Base-by-base conservation (phyloP, 306 rosid genomes). In the Carpinus viminea region DNA sequence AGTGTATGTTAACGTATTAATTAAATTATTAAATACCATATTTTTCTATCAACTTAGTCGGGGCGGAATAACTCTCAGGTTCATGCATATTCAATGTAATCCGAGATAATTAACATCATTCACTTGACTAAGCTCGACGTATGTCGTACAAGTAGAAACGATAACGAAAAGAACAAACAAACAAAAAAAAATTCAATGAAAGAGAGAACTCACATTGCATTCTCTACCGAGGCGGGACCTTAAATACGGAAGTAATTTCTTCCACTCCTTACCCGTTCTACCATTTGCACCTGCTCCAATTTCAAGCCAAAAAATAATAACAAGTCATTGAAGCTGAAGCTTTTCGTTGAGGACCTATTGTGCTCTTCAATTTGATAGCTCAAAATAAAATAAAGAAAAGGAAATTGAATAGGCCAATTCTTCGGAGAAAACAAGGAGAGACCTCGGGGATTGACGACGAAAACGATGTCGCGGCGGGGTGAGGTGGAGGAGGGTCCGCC, bases 361-460 rank as follows among this genome's bases (percentile, higher is more conserved):
- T 66, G 78, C 73, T 72, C 85, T 74, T 70, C 60, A 59, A 59
- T 59, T 20, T 21, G n/a, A 55, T 7, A 0, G 20, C 21, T n/a
- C 26, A 18, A 55, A 50, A 10, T 12, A 3, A 9, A 55, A 55
- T 17, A n/a, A 12, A 3, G 26, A 18, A 17, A 53, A 53, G 8
- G 60, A 1, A 55, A 7, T 7, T 3, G 24, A 9, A 34, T 11
- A 59, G 24, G 34, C 0, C 61, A 46, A 16, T 45, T 10, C 74
- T 74, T 31, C 71, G 51, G 26, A 73, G 45, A 24, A 26, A 15
- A 24, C 45, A 80, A 70, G 70, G 52, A 76, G 45, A 56, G 52
- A 90, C 98, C 94, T 83, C 65, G 90, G 60, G 99, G 97, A 75
- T 95, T 95, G 83, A 95, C 99, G 85, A 95, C 74, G 84, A 95